Evolutionary conservation across 2,329 filamentous ascomycete genomes (phyloP).

Genomic region (Pseudogymnoascus sp.): DNA sequence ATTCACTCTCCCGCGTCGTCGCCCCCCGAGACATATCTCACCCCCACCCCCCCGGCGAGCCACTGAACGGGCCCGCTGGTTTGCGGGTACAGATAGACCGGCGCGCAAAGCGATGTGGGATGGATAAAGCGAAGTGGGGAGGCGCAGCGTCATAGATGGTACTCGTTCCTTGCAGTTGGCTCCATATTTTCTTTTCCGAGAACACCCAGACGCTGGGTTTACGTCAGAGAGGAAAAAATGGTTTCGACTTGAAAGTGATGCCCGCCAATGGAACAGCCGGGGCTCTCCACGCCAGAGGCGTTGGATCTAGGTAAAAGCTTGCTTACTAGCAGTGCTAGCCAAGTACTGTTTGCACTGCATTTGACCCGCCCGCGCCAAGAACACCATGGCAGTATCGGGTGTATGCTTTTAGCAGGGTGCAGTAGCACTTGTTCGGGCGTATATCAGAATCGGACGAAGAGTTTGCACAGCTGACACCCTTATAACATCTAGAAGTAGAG

Average conservation of each 20-base stretch:
- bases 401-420: neutral
- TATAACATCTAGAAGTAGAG: neutral
- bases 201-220: neutral
- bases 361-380: neutral
- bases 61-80: neutral
- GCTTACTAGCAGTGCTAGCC: constrained; percentile 1
- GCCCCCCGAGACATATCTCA: constrained; percentile 7
- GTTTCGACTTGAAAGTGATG: neutral
- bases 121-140: constrained; percentile 1
- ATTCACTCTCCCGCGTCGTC: neutral
- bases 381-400: neutral
- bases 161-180: neutral
- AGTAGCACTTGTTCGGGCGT: neutral
- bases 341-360: neutral
- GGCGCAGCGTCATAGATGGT: neutral
- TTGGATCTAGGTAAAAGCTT: neutral
- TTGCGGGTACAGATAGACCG: neutral
- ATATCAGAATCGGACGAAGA: neutral
- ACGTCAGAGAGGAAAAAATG: neutral
- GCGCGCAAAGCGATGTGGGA: neutral
- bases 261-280: neutral
- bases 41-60: neutral
- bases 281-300: neutral
- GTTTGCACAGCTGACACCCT: constrained; percentile 1
- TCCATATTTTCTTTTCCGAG: constrained; percentile 3